Evolutionary conservation across 257 asterid species (phyloP).

Genomic region (Nicotiana noctiflora): DNA sequence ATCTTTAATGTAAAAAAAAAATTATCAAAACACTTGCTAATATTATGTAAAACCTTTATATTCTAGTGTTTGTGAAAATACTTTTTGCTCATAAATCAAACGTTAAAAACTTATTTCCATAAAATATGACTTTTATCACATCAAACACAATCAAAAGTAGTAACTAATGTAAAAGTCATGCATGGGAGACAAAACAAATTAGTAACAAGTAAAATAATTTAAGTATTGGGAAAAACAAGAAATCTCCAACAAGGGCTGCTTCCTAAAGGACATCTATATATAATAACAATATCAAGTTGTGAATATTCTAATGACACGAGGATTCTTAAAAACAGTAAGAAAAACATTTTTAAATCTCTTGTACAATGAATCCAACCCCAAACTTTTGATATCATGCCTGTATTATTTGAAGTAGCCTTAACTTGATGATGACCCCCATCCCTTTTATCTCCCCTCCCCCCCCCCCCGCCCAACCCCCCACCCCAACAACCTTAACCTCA

Average conservation of each 20-base stretch:
- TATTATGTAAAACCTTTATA: too few species aligned
- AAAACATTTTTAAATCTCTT: neutral
- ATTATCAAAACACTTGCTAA: too few species aligned
- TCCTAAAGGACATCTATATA: neutral
- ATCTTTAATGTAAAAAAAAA: too few species aligned
- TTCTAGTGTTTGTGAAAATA: too few species aligned
- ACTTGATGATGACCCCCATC: neutral
- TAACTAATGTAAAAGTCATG: too few species aligned
- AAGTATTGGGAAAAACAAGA: neutral
- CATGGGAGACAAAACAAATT: too few species aligned
- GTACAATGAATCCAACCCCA: constrained; percentile 30
- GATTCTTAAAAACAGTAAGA: neutral
- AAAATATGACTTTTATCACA: too few species aligned
- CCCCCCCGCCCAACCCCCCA: neutral
- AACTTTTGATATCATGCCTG: neutral
- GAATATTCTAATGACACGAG: neutral
- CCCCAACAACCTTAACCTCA: neutral
- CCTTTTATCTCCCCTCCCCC: neutral
- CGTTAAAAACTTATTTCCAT: too few species aligned
- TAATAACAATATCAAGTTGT: neutral
- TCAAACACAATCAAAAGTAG: too few species aligned
- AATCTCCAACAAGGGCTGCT: neutral
- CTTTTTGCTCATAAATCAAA: too few species aligned
- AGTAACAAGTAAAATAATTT: neutral
- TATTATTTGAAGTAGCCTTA: neutral